These are phyloP conservation scores for Thelonectria blattea DNA, from an alignment of 2,329 filamentous ascomycete species.

Conservation along the genomic window DNA sequence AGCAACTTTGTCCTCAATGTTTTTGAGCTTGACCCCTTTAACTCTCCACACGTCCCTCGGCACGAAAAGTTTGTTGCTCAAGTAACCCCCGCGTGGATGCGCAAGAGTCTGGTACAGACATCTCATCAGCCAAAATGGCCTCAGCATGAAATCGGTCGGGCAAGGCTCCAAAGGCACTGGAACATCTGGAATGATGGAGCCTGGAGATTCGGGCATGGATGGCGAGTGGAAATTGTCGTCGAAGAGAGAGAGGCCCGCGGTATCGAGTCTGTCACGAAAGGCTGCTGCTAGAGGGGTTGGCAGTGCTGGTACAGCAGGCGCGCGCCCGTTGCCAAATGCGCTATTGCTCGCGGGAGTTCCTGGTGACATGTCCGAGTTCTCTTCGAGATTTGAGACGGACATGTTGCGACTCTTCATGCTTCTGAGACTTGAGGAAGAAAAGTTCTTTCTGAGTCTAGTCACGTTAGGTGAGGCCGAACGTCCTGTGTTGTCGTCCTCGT, in stretches of 20 bases:
- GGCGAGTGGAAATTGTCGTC: slow-evolving; percentile 81
- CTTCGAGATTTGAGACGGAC: slow-evolving; percentile 67
- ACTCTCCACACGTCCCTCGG: slow-evolving; percentile 93
- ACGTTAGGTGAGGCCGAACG: slow-evolving; percentile 61
- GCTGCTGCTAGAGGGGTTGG: slow-evolving; percentile 71
- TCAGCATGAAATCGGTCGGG: slow-evolving; percentile 84
- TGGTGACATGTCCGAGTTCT: slow-evolving; percentile 71
- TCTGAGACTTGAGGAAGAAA: slow-evolving; percentile 72
- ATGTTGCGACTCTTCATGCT: slow-evolving; percentile 78
- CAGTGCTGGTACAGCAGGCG: slow-evolving; percentile 60
- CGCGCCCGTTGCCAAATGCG: slow-evolving; percentile 64
- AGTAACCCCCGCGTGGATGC: slow-evolving; percentile 88
- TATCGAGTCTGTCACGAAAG: slow-evolving; percentile 64
- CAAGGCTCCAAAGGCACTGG: slow-evolving; percentile 88
- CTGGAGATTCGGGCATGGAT: slow-evolving; percentile 68
- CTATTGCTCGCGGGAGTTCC: slow-evolving; percentile 73
- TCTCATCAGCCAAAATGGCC: slow-evolving; percentile 98
- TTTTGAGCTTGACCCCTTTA: slow-evolving; percentile 90
- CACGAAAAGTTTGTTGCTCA: slow-evolving; percentile 90
- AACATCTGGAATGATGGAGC: slow-evolving; percentile 64
- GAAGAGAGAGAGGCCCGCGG: slow-evolving; percentile 77
- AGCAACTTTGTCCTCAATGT: slow-evolving; percentile 89
- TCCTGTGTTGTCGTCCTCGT: slow-evolving; percentile 46
- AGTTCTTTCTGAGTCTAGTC: slow-evolving; percentile 65
- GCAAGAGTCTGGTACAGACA: slow-evolving; percentile 90